Conservation (phyloP, 108 stramenopile species). For the Seminavis robusta region DNA sequence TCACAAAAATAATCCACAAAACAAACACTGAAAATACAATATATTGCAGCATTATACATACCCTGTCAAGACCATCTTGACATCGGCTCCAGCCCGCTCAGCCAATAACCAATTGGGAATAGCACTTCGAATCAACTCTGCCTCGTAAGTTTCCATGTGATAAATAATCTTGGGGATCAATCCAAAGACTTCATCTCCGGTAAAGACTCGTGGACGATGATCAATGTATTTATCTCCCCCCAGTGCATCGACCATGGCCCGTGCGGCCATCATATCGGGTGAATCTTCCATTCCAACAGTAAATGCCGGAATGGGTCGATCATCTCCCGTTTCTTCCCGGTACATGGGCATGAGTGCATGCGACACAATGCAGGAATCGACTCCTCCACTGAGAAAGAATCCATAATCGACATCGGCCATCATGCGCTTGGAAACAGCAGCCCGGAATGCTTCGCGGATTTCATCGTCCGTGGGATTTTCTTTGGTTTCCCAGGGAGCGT, state of each 20-base stretch:
- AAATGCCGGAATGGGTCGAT: conserved; percentile 60
- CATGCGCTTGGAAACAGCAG: conserved; percentile 64
- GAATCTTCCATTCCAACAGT: conserved; percentile 77
- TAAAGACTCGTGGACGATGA: conserved; percentile 55
- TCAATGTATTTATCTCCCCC: conserved; percentile 51
- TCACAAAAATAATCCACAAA: not conserved
- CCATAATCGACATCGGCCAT: conserved; percentile 82
- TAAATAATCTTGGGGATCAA: conserved; percentile 71
- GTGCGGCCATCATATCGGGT: conserved; percentile 73
- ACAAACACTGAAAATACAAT: not conserved
- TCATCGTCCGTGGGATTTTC: conserved; percentile 56
- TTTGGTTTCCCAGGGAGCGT: conserved; percentile 64
- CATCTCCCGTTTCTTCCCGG: conserved; percentile 45
- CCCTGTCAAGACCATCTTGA: conserved; percentile 80
- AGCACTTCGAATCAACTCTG: conserved; percentile 70
- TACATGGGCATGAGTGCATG: conserved; percentile 62
- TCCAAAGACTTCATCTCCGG: conserved; percentile 68
- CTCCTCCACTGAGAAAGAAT: conserved; percentile 70
- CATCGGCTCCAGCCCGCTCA: conserved; percentile 62
- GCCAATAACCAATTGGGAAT: conserved; percentile 80
- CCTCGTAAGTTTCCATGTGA: conserved; percentile 84
- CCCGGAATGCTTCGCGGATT: conserved; percentile 52
- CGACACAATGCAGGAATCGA: conserved; percentile 68
- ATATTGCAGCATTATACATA: too few relatives aligned
- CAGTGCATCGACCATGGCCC: conserved; percentile 61